phyloP scores from a whole-genome alignment of 345 rosid genomes.

The Lepidium aucheri region DNA sequence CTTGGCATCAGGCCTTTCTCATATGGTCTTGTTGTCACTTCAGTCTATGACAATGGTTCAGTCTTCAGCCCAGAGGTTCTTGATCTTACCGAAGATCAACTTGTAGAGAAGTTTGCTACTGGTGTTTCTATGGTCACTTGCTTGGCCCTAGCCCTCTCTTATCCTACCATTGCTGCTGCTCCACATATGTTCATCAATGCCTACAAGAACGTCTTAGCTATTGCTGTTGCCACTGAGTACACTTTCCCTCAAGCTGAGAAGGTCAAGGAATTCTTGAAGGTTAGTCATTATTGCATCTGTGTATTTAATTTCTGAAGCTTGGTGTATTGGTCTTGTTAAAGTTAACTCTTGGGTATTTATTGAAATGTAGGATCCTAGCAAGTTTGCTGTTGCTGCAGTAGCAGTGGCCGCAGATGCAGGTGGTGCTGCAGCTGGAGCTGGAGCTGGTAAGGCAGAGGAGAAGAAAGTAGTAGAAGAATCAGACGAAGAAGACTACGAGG shows the following conservation, averaged over 20 bases:
- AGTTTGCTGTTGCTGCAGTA: slow-evolving; percentile 29
- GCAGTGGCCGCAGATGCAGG: slow-evolving; percentile 22
- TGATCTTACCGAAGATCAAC: slow-evolving; percentile 74
- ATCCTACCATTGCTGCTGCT: slow-evolving; percentile 69
- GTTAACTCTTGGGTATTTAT: background rate
- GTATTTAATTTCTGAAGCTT: background rate
- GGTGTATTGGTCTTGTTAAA: background rate
- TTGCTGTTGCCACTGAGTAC: slow-evolving; percentile 69
- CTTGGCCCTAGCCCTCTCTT: slow-evolving; percentile 63
- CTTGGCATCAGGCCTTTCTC: slow-evolving; percentile 76
- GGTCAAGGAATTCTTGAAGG: slow-evolving; percentile 86
- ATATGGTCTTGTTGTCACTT: slow-evolving; percentile 64
- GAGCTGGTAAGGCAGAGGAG: slow-evolving; percentile 25
- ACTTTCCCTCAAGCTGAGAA: slow-evolving; percentile 80
- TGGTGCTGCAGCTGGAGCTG: slow-evolving; percentile 16
- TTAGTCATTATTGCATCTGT: slow-evolving; percentile 2
- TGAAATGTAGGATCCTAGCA: slow-evolving; percentile 31
- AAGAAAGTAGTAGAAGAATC: slow-evolving; percentile 26
- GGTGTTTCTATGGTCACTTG: slow-evolving; percentile 89
- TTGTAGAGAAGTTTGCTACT: slow-evolving; percentile 60
- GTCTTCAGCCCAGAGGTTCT: slow-evolving; percentile 95
- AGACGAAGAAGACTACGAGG: slow-evolving; percentile 28
- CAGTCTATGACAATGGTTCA: slow-evolving; percentile 80
- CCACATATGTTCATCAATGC: slow-evolving; percentile 69
- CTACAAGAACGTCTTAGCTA: slow-evolving; percentile 70